Evolutionary conservation across 192 early-diverging fungal genomes (phyloP), one percentile per base, ranked within the genome.

Genomic region (Gigaspora rosea): DNA sequence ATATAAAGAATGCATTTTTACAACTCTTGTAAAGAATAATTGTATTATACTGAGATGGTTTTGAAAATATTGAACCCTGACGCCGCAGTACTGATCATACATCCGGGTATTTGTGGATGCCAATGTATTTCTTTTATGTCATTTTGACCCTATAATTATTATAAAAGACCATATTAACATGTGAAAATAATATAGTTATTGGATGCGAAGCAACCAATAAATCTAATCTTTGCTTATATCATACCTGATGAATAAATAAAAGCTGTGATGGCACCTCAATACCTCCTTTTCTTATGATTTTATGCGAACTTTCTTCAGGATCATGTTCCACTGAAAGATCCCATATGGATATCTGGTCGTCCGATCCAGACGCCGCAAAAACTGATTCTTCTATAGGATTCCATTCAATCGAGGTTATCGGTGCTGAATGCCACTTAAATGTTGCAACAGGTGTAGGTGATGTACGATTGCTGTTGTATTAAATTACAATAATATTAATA

Each of bases 351-450:
- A 97, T 79, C 86, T 99, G 97, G 80, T 99, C 91, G 83, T 99
- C 97, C 12, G 92, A 96, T 8, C 97, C 97, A 16, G 93, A 82
- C 49, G 95, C 96, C 13, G 92, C 95, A 54, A 99, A 81, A 32
- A 97, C 90, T 11, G 95, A 97, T 75, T 93, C 92, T 79, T 99
- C 97, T 2, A 86, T 91, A 7, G 95, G 95, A 74, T 95, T 92
- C 96, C 96, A 99, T 85, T 99, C 97, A 78, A 99, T 95, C 18
- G 95, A 96, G 1, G 97, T 97, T 74, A 99, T 91, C 9, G 95
- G 91, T 56, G 84, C 87, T 65, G 89, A 89, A 83, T 99, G 96
- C 97, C 97, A 99, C 73, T 91, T 90, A 85, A 98, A 99, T 12
- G 90, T 90, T 9, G 97, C 97, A 13, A 95, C 95, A 1, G 97